These are phyloP conservation scores for Osmanthus fragrans DNA, from an alignment of 257 asterid genomes.

Conservation along the genomic window DNA sequence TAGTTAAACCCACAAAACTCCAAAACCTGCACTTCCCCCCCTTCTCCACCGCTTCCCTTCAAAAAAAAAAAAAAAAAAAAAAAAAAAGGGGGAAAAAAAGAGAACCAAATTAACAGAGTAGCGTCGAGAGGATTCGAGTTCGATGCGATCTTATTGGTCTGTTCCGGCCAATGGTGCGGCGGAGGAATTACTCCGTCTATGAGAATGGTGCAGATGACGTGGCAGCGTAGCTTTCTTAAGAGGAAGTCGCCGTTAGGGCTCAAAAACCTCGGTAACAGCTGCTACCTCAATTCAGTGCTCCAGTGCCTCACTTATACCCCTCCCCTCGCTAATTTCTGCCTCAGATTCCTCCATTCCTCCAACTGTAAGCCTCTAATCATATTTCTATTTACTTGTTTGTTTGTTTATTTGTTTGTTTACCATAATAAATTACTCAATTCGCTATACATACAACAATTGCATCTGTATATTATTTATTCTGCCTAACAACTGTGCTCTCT, in stretches of 20 bases:
- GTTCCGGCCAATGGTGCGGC: conserved; percentile 60
- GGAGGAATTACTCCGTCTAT: conserved; percentile 59
- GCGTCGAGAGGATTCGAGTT: conserved; percentile 27
- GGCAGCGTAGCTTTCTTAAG: conserved; percentile 84
- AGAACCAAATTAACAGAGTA: not conserved
- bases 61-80: too few relatives aligned
- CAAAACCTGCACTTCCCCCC: not conserved
- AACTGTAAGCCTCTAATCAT: conserved; percentile 45
- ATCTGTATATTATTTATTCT: not conserved
- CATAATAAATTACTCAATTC: not conserved
- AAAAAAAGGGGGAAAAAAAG: too few relatives aligned
- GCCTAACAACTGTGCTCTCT: not conserved
- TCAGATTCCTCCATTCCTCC: conserved; percentile 78
- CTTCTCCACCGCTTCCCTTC: not conserved
- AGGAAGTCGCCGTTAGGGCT: conserved; percentile 93
- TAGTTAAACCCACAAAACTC: conserved; percentile 6
- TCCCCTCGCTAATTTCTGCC: conserved; percentile 92
- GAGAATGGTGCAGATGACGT: conserved; percentile 96
- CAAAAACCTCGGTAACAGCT: conserved; percentile 87
- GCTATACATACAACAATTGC: not conserved
- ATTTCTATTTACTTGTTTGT: not conserved
- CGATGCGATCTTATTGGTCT: conserved; percentile 61
- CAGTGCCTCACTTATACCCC: conserved; percentile 99
- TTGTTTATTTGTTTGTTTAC: not conserved
- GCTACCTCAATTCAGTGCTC: conserved; percentile 96